Base-by-base conservation (phyloP, 2,329 filamentous ascomycete genomes). In the Neonectria ditissima region DNA sequence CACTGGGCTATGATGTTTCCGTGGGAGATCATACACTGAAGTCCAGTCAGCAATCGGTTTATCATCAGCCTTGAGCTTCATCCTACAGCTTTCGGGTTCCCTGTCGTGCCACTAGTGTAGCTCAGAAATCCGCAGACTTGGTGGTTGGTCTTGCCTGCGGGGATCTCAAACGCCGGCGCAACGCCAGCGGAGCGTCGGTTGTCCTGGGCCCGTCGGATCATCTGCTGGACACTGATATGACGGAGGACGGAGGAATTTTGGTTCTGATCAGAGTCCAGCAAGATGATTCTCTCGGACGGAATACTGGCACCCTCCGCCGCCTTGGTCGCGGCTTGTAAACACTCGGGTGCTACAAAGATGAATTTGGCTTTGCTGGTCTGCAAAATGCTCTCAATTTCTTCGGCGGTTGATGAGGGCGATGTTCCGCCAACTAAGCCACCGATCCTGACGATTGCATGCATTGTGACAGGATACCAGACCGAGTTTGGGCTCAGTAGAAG, bases 301-400 rank as follows among this genome's bases (percentile, higher is more conserved):
- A n/a, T n/a, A n/a, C n/a, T n/a, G n/a, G n/a, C n/a, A n/a, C n/a
- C n/a, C n/a, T n/a, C n/a, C 0, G 82, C 81, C 0, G 84, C 85
- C n/a, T 65, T 22, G 45, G 32, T 61, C 48, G 63, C 67, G 9
- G 34, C 65, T 1, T 85, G 79, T 76, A 89, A 83, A 4, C 51
- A 58, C 5, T 82, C 81, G 0, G 83, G 82, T 2, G 86, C 80
- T 0, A 87, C 89, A 76, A 90, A 83, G 9, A 79, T 64, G 56
- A 75, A 74, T 54, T 71, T 75, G 16, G 77, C 72, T 13, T 71
- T 69, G 52, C 73, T 75, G 4, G 69, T 68, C 18, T 86, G 83
- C 2, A 91, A 77, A 1, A 87, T 88, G 74, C 90, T 89, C 1
- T 83, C 85, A 86, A 91, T 90, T 69, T 92, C 89, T 53, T 91